These are phyloP conservation scores for Hypocrella siamensis DNA, from an alignment of 2,329 filamentous ascomycete species.

Conservation along the genomic window DNA sequence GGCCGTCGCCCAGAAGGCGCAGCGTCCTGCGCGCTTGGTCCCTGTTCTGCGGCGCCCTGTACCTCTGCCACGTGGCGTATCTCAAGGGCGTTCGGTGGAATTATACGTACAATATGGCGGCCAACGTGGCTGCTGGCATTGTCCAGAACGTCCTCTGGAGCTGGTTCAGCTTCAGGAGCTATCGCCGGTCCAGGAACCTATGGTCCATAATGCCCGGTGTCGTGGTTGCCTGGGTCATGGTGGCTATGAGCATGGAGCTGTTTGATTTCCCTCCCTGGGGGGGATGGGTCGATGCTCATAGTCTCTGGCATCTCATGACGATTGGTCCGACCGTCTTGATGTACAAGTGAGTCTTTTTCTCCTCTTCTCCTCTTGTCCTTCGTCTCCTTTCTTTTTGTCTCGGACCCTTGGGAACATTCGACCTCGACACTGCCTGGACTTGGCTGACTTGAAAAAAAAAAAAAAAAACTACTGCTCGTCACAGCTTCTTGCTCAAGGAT, in stretches of 20 bases:
- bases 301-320: slow-evolving; percentile 88
- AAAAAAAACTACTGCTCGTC: slow-evolving; percentile 4
- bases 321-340: slow-evolving; percentile 77
- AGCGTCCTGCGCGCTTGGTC: slow-evolving; percentile 61
- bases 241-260: slow-evolving; percentile 91
- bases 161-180: slow-evolving; percentile 64
- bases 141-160: slow-evolving; percentile 76
- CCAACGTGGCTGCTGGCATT: slow-evolving; percentile 71
- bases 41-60: slow-evolving; percentile 51
- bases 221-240: slow-evolving; percentile 79
- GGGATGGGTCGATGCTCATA: slow-evolving; percentile 81
- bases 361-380: too few species aligned
- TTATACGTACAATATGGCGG: slow-evolving; percentile 96
- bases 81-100: slow-evolving; percentile 79
- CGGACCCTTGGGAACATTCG: too few species aligned
- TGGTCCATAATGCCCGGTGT: slow-evolving; percentile 88
- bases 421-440: too few species aligned
- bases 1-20: slow-evolving; percentile 22
- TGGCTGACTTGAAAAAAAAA: not conserved
- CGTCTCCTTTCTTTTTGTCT: too few species aligned
- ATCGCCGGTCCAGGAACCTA: slow-evolving; percentile 49
- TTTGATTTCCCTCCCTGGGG: slow-evolving; percentile 81
- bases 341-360: slow-evolving; percentile 63
- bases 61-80: slow-evolving; percentile 64
- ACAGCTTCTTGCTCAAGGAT: slow-evolving; percentile 75